Evolutionary conservation across 2,329 filamentous ascomycete genomes (phyloP).

Genomic region (Myriosclerotinia curreyana): DNA sequence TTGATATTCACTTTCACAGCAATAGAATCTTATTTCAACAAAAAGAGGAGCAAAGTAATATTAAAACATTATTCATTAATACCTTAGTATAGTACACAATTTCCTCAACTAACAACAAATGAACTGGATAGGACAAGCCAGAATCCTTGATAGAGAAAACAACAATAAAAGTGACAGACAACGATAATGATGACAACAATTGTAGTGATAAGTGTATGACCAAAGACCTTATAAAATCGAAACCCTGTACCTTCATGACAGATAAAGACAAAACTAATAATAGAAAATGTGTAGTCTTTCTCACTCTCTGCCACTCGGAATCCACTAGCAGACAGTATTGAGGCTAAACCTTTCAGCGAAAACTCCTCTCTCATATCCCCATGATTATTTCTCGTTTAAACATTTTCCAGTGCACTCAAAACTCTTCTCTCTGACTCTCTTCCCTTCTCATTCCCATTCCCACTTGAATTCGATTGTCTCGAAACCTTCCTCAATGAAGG

Average conservation of each 20-base stretch:
- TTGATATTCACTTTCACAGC: not conserved
- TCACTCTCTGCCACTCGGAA: not conserved
- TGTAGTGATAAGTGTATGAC: not conserved
- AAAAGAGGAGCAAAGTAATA: not conserved
- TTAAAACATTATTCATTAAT: not conserved
- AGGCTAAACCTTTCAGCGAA: not conserved
- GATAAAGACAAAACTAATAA: not conserved
- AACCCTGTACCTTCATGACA: not conserved
- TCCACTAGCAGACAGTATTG: not conserved
- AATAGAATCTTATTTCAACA: not conserved
- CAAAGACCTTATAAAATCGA: slow-evolving; percentile 4
- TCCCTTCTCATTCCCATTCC: not conserved
- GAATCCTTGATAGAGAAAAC: not conserved
- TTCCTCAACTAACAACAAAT: not conserved
- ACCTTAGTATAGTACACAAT: slow-evolving; percentile 1
- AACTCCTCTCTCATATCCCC: not conserved
- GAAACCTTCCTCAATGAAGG: slow-evolving; percentile 34
- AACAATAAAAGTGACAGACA: not conserved
- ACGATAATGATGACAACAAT: slow-evolving; percentile 4
- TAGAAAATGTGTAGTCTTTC: not conserved
- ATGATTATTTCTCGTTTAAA: slow-evolving; percentile 19
- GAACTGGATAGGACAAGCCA: not conserved
- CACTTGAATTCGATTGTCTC: slow-evolving; percentile 24
- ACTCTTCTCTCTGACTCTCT: slow-evolving; percentile 28
- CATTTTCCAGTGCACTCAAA: slow-evolving; percentile 33